Conservation (phyloP, 1,284 basidiomycete species). For the Ceratobasidium sp. region DNA sequence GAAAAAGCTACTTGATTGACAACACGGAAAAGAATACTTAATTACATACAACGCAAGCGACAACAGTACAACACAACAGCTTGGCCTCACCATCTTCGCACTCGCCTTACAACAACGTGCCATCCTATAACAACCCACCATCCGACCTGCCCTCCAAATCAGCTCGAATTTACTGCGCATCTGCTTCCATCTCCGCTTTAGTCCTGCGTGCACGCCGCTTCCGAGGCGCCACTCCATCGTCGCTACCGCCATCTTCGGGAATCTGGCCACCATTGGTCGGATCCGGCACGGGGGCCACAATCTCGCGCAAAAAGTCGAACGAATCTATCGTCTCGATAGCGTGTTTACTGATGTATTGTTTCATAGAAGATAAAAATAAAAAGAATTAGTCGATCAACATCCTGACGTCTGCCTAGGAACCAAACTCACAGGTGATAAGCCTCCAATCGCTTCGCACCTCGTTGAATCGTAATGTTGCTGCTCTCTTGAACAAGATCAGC, state of each 20-base stretch:
- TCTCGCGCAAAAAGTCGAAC: conserved; percentile 96
- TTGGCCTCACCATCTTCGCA: background rate
- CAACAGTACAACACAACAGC: conserved; percentile 1
- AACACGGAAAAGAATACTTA: background rate
- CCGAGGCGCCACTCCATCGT: conserved; percentile 37
- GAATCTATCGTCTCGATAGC: conserved; percentile 89
- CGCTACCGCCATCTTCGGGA: conserved; percentile 40
- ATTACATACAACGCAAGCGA: conserved; percentile 9
- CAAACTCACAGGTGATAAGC: conserved; percentile 90
- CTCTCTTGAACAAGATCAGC: conserved; percentile 87
- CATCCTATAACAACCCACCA: background rate
- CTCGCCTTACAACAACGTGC: no score
- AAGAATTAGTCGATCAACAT: background rate
- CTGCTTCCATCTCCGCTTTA: conserved; percentile 42
- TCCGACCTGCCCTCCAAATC: background rate
- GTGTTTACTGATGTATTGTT: conserved; percentile 78
- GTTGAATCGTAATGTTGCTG: conserved; percentile 81
- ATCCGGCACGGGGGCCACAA: conserved; percentile 91
- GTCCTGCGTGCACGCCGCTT: conserved; percentile 44
- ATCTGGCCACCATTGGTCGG: conserved; percentile 77
- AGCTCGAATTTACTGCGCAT: conserved; percentile 14
- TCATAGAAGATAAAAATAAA: background rate
- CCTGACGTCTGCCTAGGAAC: conserved; percentile 7
- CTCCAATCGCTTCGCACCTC: conserved; percentile 91
- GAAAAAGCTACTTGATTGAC: background rate